phyloP scores from a whole-genome alignment of 163 green algal species.

The Chlorella variabilis region DNA sequence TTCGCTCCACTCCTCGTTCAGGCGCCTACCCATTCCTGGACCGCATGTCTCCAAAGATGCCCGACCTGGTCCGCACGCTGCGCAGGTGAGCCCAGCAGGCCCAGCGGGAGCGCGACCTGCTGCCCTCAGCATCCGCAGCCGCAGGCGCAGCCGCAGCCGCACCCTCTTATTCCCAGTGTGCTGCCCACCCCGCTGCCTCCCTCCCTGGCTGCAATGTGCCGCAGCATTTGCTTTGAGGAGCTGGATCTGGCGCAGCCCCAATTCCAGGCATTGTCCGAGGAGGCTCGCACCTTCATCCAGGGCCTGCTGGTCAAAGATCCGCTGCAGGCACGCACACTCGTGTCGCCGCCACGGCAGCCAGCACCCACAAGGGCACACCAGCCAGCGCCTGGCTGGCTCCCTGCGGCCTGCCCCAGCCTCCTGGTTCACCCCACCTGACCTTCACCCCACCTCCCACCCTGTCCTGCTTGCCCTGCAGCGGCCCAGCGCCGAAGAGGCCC shows the following conservation, averaged over 20 bases:
- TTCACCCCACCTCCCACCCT: too few species aligned
- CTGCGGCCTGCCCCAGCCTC: too few species aligned
- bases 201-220: not conserved
- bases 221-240: slow-evolving; percentile 49
- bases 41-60: slow-evolving; percentile 60
- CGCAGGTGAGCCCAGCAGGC: not conserved
- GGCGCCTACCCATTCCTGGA: slow-evolving; percentile 81
- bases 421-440: not conserved
- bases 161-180: too few species aligned
- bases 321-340: not conserved
- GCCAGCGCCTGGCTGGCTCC: too few species aligned
- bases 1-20: too few species aligned
- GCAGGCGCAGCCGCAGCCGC: too few species aligned
- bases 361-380: too few species aligned
- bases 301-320: slow-evolving; percentile 62
- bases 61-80: slow-evolving; percentile 44
- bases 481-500: slow-evolving; percentile 74
- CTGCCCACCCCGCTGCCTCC: too few species aligned
- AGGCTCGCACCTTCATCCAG: slow-evolving; percentile 36
- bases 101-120: too few species aligned
- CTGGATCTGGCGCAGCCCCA: slow-evolving; percentile 26
- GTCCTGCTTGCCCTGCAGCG: slow-evolving; percentile 43
- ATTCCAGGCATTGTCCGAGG: slow-evolving; percentile 24
- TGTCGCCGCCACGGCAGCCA: too few species aligned
- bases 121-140: too few species aligned